Percentiles rank a stretch among this genome's conserved stretches.
Evolutionary conservation across 1,284 basidiomycete species (phyloP).

Genomic region (Athelia sp.): DNA sequence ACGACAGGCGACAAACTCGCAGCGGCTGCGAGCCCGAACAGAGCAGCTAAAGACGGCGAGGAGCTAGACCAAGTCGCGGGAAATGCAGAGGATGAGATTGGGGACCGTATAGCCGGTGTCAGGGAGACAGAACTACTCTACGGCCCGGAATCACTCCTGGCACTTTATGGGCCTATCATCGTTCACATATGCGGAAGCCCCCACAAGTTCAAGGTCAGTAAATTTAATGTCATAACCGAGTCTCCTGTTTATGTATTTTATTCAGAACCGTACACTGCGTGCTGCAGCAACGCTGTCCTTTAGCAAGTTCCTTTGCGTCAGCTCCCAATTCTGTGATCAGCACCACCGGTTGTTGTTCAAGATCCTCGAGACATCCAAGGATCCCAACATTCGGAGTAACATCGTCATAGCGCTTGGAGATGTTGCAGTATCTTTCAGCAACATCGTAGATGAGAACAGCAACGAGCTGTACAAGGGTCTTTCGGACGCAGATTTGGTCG

Average conservation of each 20-base stretch:
- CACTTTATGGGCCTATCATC: conserved; percentile 85
- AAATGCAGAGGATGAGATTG: conserved; percentile 97
- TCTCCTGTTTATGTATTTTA: conserved; percentile 2
- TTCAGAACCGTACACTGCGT: conserved; percentile 81
- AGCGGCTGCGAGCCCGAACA: conserved; percentile 27
- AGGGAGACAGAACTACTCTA: conserved; percentile 88
- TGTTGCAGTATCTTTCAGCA: conserved; percentile 95
- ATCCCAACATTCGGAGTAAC: conserved; percentile 89
- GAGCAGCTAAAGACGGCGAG: conserved; percentile 64
- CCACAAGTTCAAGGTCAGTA: conserved; percentile 74
- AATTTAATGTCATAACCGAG: not conserved
- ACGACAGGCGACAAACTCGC: conserved; percentile 51
- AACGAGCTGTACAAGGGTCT: conserved; percentile 94
- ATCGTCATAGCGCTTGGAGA: conserved; percentile 97
- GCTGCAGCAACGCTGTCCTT: conserved; percentile 87
- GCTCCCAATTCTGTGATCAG: conserved; percentile 88
- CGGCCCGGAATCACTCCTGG: conserved; percentile 79
- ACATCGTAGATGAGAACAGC: conserved; percentile 95
- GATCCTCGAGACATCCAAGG: conserved; percentile 87
- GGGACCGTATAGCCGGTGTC: conserved; percentile 81
- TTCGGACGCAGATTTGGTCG: conserved; percentile 79
- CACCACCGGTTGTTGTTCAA: conserved; percentile 89
- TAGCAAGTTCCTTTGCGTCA: conserved; percentile 96
- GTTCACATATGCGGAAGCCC: conserved; percentile 88
- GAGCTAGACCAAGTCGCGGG: conserved; percentile 97